A percentile compares a stretch with the other conserved stretches of the same genome.
Conservation (phyloP, 345 rosid species). For the Dipteronia sinensis region DNA sequence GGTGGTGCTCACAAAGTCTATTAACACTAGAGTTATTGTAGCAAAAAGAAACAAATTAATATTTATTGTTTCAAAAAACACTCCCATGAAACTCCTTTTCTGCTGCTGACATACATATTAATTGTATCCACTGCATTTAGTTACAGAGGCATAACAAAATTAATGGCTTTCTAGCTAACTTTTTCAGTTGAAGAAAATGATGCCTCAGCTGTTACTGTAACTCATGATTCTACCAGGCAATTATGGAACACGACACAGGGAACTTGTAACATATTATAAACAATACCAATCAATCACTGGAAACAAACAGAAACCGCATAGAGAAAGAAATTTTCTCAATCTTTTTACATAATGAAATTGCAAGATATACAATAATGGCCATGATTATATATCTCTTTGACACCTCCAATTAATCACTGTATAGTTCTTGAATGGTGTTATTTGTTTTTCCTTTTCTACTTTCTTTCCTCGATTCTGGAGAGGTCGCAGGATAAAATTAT, state of each 20-base stretch:
- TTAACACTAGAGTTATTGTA: neutral
- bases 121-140: neutral
- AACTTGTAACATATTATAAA: too few relatives aligned
- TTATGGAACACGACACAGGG: too few relatives aligned
- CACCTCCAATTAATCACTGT: neutral
- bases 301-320: neutral
- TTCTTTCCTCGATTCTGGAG: neutral
- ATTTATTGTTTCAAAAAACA: neutral
- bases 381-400: neutral
- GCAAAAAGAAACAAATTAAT: too few relatives aligned
- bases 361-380: neutral
- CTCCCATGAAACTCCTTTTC: neutral
- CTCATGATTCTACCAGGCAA: neutral
- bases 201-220: neutral
- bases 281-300: neutral
- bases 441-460: neutral
- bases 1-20: neutral
- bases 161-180: neutral
- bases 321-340: neutral
- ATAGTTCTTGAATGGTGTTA: neutral
- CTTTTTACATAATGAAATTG: neutral
- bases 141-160: neutral
- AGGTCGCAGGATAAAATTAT: slow-evolving; percentile 2
- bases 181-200: slow-evolving; percentile 2
- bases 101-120: neutral